These are phyloP conservation scores for Quercus parvula DNA, from an alignment of 306 rosid genomes.

Conservation along the genomic window DNA sequence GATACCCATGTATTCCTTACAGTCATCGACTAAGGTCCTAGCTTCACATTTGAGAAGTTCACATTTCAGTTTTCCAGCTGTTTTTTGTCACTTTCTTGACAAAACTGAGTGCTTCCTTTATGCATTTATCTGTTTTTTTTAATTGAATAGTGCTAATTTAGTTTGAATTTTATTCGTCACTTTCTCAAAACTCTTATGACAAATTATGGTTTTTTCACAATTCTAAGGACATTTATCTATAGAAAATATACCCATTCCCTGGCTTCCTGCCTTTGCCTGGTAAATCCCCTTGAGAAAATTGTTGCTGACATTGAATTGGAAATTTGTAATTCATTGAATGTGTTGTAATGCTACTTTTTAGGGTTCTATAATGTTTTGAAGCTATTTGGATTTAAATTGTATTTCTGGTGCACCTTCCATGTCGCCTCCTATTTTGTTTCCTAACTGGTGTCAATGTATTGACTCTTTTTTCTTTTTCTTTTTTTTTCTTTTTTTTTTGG, in stretches of 20 bases:
- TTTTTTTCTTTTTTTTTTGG: neutral
- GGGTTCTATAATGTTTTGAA: neutral
- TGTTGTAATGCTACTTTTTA: neutral
- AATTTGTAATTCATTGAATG: neutral
- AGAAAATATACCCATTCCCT: neutral
- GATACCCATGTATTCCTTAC: neutral
- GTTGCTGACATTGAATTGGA: neutral
- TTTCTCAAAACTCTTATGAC: neutral
- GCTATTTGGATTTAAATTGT: neutral
- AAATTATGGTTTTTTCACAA: neutral
- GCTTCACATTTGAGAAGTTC: neutral
- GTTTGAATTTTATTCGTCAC: neutral
- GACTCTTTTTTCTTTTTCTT: no score
- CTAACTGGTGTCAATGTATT: neutral
- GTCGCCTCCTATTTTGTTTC: neutral
- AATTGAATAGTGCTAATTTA: neutral
- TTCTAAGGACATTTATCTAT: neutral
- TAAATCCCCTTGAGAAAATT: neutral
- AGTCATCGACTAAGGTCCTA: neutral
- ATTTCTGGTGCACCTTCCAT: neutral
- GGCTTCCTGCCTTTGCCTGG: neutral
- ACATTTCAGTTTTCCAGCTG: slow-evolving; percentile 1
- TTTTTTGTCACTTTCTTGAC: slow-evolving; percentile 2
- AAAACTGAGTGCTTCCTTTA: neutral
- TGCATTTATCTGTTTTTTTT: neutral